Conservation (phyloP, 2,329 filamentous ascomycete species). For the Apiospora sp. region DNA sequence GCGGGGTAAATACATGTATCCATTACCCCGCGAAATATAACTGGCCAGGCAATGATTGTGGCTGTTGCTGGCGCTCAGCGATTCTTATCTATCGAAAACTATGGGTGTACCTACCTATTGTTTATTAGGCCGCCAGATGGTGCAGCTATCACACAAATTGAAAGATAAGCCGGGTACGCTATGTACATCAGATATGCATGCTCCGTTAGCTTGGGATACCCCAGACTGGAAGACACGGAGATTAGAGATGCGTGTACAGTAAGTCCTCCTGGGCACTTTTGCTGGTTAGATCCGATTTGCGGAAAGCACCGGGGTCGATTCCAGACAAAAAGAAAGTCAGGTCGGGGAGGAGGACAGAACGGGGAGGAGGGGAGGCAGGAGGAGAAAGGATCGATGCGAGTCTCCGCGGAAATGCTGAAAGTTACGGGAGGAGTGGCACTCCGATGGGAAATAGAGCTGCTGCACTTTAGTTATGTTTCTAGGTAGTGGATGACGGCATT, state of each 20-base stretch:
- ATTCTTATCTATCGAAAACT: background rate
- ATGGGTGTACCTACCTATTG: background rate
- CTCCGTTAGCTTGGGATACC: slow-evolving; percentile 4
- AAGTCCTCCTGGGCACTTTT: background rate
- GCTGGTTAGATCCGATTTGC: background rate
- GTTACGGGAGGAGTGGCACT: background rate
- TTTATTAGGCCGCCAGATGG: background rate
- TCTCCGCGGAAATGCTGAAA: slow-evolving; percentile 19
- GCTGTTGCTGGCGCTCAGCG: background rate
- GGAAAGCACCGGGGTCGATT: background rate
- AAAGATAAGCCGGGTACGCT: slow-evolving; percentile 2
- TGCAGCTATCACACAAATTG: background rate
- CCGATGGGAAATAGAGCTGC: background rate
- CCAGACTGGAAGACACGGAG: slow-evolving; percentile 5
- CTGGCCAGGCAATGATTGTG: background rate
- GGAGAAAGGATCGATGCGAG: background rate
- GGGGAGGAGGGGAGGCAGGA: background rate
- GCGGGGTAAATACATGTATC: background rate
- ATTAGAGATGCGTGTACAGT: background rate
- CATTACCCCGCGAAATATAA: slow-evolving; percentile 16
- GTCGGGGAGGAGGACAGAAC: background rate
- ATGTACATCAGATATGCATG: background rate
- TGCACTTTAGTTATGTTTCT: background rate
- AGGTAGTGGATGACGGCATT: slow-evolving; percentile 14
- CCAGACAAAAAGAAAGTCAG: background rate